Conservation (phyloP, 106 monocot species). For the Platanthera guangdongensis region DNA sequence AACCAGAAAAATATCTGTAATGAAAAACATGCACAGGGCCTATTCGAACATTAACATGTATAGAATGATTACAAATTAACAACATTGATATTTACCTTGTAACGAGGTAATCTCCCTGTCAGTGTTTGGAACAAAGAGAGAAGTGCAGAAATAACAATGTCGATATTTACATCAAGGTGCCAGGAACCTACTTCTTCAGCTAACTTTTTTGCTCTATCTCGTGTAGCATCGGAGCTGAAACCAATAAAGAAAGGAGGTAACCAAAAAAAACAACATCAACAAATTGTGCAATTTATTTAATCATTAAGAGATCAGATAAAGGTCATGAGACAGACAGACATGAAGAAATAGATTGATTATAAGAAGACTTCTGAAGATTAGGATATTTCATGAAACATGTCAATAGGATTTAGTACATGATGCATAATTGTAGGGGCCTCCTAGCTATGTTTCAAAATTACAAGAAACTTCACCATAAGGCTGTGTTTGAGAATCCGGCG, state of each 20-base stretch:
- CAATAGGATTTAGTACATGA: not conserved
- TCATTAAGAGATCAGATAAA: not conserved
- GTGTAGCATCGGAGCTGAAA: constrained; percentile 81
- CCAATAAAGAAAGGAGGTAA: not conserved
- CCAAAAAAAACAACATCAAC: not conserved
- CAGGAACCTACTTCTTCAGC: constrained; percentile 89
- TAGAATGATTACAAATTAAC: not conserved
- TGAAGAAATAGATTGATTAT: not conserved
- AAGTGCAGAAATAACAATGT: constrained; percentile 64
- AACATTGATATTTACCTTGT: constrained; percentile 46
- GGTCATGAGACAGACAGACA: not conserved
- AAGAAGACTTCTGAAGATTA: not conserved
- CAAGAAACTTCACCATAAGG: no score
- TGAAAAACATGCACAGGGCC: not conserved
- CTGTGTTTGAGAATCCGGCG: no score
- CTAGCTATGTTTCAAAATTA: no score
- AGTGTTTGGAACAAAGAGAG: constrained; percentile 77
- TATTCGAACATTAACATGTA: constrained; percentile 1
- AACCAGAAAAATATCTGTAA: no score
- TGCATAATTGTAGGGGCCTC: not conserved
- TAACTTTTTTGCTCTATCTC: constrained; percentile 74
- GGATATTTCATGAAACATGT: not conserved
- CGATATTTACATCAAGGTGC: constrained; percentile 76
- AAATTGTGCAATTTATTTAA: not conserved
- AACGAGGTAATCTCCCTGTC: constrained; percentile 66